A percentile compares a stretch with the other conserved stretches of the same genome.
phyloP scores from a whole-genome alignment of 1,284 basidiomycete genomes.

The Apiotrichum mycotoxinovorans region DNA sequence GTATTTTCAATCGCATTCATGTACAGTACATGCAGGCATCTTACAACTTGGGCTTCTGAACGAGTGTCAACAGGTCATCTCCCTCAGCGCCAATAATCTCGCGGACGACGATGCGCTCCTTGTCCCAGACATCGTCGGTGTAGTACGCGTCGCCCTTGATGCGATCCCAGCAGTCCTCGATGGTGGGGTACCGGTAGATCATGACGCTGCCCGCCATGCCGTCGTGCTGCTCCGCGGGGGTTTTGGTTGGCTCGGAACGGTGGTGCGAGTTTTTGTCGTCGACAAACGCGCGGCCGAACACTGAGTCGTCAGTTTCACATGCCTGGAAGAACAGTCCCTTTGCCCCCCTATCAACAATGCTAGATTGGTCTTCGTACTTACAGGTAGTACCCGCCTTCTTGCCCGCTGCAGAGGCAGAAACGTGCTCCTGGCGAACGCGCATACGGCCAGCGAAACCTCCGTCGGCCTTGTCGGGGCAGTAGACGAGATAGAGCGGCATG shows the following conservation, averaged over 20 bases:
- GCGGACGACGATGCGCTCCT: slow-evolving; percentile 5
- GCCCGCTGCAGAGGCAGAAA: slow-evolving; percentile 7
- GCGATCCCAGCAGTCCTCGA: slow-evolving; percentile 34
- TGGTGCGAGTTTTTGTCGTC: slow-evolving; percentile 8
- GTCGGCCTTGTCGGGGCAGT: slow-evolving; percentile 40
- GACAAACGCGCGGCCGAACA: slow-evolving; percentile 16
- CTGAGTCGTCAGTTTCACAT: background rate
- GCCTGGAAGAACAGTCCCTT: too few relatives aligned
- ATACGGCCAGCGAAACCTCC: slow-evolving; percentile 30
- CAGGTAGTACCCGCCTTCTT: slow-evolving; percentile 5
- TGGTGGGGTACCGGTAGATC: slow-evolving; percentile 30
- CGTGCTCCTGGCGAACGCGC: slow-evolving; percentile 30
- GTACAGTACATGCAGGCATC: background rate
- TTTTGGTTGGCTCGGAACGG: background rate
- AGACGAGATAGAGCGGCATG: slow-evolving; percentile 36
- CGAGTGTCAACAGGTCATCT: slow-evolving; percentile 2
- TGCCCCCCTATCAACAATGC: too few relatives aligned
- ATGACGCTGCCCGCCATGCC: slow-evolving; percentile 40
- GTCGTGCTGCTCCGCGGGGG: slow-evolving; percentile 1
- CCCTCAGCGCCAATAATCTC: slow-evolving; percentile 8
- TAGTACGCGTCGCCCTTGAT: slow-evolving; percentile 42
- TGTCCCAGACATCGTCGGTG: slow-evolving; percentile 43
- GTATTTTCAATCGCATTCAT: too few relatives aligned
- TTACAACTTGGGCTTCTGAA: background rate
- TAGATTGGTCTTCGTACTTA: background rate